Conservation (phyloP, 1,284 basidiomycete species). For the Marasmius oreades region DNA sequence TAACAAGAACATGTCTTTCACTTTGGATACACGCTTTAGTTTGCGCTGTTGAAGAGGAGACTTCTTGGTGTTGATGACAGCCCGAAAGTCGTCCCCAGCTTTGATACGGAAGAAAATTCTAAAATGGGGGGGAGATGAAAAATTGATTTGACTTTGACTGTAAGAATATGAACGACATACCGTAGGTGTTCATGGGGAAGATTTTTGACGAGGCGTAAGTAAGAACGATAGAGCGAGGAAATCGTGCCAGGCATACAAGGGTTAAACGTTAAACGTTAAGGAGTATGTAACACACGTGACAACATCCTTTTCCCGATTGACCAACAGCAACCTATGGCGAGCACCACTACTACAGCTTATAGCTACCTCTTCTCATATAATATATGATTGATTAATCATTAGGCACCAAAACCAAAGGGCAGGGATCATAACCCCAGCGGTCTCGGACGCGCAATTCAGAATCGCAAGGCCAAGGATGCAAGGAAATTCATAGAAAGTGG, state of each 20-base stretch:
- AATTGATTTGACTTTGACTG: too few relatives aligned
- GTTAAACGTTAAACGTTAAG: too few relatives aligned
- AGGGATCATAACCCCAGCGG: conserved; percentile 69
- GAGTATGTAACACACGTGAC: too few relatives aligned
- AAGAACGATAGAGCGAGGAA: conserved; percentile 47
- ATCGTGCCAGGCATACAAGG: conserved; percentile 16
- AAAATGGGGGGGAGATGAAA: conserved; percentile 16
- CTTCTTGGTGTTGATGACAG: conserved; percentile 27
- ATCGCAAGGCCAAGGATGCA: conserved; percentile 82
- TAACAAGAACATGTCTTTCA: conserved; percentile 19
- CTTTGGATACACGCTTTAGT: conserved; percentile 49
- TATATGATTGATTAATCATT: conserved; percentile 8
- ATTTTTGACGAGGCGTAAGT: conserved; percentile 46
- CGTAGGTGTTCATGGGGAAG: conserved; percentile 61
- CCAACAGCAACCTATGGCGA: conserved; percentile 19
- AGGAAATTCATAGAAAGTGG: conserved; percentile 68
- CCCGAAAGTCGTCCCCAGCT: conserved; percentile 53
- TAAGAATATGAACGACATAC: conserved; percentile 29
- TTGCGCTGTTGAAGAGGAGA: conserved; percentile 34
- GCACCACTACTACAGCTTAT: not conserved
- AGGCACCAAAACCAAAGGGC: conserved; percentile 43
- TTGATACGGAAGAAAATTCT: conserved; percentile 69
- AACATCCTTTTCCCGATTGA: too few relatives aligned
- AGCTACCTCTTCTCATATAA: not conserved
- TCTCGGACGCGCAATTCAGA: conserved; percentile 89